Percentiles rank a stretch among this genome's conserved stretches.
These are phyloP conservation scores for Linnemannia schmuckeri DNA, from an alignment of 192 early-diverging fungal genomes.

Conservation along the genomic window DNA sequence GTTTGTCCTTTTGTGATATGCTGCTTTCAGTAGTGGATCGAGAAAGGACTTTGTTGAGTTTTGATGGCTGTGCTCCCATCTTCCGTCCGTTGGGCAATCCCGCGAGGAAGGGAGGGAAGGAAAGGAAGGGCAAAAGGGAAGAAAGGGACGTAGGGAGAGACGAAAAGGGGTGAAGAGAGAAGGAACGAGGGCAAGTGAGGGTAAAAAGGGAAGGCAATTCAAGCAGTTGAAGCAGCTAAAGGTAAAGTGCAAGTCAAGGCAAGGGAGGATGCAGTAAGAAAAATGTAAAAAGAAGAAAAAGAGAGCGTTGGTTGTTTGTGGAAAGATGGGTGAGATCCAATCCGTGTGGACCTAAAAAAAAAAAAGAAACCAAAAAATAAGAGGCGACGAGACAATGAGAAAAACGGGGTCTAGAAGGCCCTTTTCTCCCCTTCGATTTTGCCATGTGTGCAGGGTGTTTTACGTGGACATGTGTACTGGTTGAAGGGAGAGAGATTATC, in stretches of 20 bases:
- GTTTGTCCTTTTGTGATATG: slow-evolving; percentile 6
- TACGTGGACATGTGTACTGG: not conserved
- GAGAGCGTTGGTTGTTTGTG: not conserved
- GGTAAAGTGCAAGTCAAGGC: not conserved
- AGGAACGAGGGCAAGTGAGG: not conserved
- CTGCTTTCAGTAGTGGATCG: slow-evolving; percentile 24
- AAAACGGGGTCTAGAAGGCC: not conserved
- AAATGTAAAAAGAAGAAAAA: not conserved
- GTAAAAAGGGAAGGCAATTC: not conserved
- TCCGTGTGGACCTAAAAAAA: not conserved
- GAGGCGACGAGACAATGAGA: not conserved
- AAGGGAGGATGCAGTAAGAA: not conserved
- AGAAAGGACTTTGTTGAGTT: slow-evolving; percentile 19
- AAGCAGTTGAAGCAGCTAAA: not conserved
- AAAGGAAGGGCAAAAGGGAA: not conserved
- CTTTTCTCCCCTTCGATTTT: not conserved
- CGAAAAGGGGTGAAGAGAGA: not conserved
- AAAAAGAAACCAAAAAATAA: no score
- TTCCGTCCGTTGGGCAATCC: not conserved
- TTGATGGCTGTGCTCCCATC: slow-evolving; percentile 39
- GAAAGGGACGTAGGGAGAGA: not conserved
- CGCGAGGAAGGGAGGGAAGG: not conserved
- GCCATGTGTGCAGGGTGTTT: not conserved
- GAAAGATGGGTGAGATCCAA: not conserved
- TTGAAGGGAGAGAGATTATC: not conserved